These are phyloP conservation scores for Polysphondylium violaceum DNA, from an alignment of 78 protist genomes.

Conservation along the genomic window DNA sequence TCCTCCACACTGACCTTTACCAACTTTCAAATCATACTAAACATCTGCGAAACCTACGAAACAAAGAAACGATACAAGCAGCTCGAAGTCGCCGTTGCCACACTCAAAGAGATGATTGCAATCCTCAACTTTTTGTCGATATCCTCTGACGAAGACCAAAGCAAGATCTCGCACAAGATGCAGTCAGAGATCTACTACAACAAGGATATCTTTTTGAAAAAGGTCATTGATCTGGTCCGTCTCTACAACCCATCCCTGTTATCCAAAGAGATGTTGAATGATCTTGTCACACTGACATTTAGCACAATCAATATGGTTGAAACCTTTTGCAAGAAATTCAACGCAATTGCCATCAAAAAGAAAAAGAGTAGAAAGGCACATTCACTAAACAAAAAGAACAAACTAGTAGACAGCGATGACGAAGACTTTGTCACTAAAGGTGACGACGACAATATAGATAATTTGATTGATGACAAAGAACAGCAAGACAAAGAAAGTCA, in stretches of 20 bases:
- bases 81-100: constrained; percentile 15
- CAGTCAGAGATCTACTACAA: constrained; percentile 49
- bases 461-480: background rate
- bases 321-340: constrained; percentile 3
- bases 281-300: constrained; percentile 7
- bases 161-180: constrained; percentile 25
- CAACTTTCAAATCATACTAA: constrained; percentile 22
- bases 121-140: constrained; percentile 23
- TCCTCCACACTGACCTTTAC: constrained; percentile 35
- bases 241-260: constrained; percentile 9
- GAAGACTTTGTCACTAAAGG: background rate
- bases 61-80: background rate
- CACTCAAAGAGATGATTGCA: constrained; percentile 31
- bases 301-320: constrained; percentile 49
- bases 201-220: constrained; percentile 19
- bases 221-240: background rate
- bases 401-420: background rate
- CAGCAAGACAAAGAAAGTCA: background rate
- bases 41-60: background rate
- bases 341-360: background rate
- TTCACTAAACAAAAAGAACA: background rate
- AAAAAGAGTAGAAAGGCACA: background rate
- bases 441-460: background rate
- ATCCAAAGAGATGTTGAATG: constrained; percentile 7
- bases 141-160: background rate